Conservation (phyloP, 176 grass and related monocot species). For the Juncus effusus region DNA sequence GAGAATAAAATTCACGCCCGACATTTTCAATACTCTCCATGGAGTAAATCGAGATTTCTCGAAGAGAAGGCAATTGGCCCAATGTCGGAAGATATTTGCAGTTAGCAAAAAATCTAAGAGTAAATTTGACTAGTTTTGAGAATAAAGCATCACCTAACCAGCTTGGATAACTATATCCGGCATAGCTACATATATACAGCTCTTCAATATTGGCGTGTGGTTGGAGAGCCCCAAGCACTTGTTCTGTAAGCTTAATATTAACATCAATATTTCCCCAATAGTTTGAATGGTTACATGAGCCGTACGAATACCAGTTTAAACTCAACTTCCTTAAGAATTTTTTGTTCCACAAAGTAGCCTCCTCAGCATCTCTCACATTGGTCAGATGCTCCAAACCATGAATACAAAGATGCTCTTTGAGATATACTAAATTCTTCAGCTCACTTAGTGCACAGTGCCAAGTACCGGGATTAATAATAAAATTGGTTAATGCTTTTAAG, state of each 20-base stretch:
- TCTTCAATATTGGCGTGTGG: conserved; percentile 32
- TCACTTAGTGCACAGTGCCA: conserved; percentile 31
- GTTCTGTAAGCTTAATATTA: conserved; percentile 25
- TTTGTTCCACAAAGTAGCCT: conserved; percentile 32
- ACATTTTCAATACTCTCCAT: conserved; percentile 23
- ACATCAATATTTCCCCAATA: not conserved
- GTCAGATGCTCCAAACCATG: conserved; percentile 26
- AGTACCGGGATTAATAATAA: conserved; percentile 27
- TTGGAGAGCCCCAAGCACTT: conserved; percentile 37
- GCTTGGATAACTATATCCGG: conserved; percentile 30
- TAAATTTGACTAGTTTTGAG: conserved; percentile 20
- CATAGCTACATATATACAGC: conserved; percentile 35
- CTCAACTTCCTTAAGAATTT: conserved; percentile 16
- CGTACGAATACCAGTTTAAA: conserved; percentile 28
- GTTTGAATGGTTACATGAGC: not conserved
- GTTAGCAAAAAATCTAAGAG: conserved; percentile 21
- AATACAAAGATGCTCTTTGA: conserved; percentile 32
- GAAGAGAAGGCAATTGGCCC: conserved; percentile 36
- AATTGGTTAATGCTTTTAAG: conserved; percentile 33
- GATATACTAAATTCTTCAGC: conserved; percentile 39
- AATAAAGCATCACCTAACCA: conserved; percentile 43
- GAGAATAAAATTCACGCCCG: conserved; percentile 19
- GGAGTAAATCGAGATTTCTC: conserved; percentile 8
- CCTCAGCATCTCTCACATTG: conserved; percentile 27
- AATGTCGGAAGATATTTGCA: conserved; percentile 33